Conservation (phyloP, 805 yeast genomes). For the Jamesozyma rosinii region DNA sequence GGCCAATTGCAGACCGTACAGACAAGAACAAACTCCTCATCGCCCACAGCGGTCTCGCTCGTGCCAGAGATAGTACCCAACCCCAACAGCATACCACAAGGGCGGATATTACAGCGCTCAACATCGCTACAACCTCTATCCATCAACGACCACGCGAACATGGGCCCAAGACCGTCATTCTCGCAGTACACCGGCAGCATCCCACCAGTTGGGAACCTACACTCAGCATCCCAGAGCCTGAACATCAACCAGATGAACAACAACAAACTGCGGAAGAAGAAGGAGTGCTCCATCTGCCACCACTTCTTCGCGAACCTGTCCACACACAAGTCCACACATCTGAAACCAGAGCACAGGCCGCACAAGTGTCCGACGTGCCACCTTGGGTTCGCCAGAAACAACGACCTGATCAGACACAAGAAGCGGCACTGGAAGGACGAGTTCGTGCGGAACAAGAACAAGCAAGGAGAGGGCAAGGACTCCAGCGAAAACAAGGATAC, state of each 20-base stretch:
- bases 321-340: conserved; percentile 76
- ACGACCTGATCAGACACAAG: conserved; percentile 76
- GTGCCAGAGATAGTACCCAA: not conserved
- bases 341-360: conserved; percentile 62
- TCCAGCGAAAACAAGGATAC: not conserved
- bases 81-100: not conserved
- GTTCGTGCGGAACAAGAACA: not conserved
- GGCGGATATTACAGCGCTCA: too few species aligned
- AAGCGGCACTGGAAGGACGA: conserved; percentile 74
- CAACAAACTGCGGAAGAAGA: not conserved
- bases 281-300: not conserved
- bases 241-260: not conserved
- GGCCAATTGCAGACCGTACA: not conserved
- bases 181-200: not conserved
- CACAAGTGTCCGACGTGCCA: conserved; percentile 69
- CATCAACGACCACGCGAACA: not conserved
- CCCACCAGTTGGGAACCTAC: not conserved
- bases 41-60: not conserved
- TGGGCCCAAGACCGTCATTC: too few species aligned
- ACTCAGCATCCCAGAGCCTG: not conserved
- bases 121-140: too few species aligned
- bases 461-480: too few species aligned
- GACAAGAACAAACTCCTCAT: not conserved
- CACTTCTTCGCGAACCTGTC: conserved; percentile 58
- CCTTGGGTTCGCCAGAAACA: conserved; percentile 81